Conservation (phyloP, 495 filamentous ascomycete species). For the Thozetella sp. region DNA sequence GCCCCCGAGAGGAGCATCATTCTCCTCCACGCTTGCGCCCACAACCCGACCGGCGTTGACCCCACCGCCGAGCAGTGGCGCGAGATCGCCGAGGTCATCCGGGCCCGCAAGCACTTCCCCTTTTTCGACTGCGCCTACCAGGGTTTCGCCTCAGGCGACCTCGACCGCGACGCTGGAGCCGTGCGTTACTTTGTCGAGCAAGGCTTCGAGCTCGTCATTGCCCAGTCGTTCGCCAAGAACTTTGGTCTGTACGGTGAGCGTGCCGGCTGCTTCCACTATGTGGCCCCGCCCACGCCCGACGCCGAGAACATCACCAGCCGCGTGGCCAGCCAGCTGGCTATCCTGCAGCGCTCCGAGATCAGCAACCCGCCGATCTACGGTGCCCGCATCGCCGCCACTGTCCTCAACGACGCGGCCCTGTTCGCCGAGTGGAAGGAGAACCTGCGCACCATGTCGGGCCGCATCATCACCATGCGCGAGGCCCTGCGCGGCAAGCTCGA, state of each 20-base stretch:
- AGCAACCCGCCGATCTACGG: constrained; percentile 95
- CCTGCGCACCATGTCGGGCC: constrained; percentile 88
- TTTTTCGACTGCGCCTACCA: constrained; percentile 99
- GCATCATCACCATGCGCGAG: constrained; percentile 88
- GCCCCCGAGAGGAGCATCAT: constrained; percentile 82
- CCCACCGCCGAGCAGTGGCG: constrained; percentile 94
- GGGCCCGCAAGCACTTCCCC: constrained; percentile 81
- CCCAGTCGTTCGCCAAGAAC: constrained; percentile 98
- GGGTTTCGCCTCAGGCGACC: constrained; percentile 92
- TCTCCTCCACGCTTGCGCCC: constrained; percentile 93
- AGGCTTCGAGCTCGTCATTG: constrained; percentile 94
- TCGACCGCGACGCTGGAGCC: constrained; percentile 83
- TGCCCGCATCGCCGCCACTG: constrained; percentile 77
- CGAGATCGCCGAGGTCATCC: constrained; percentile 76
- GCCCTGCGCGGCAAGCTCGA: constrained; percentile 76
- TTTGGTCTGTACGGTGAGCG: constrained; percentile 97
- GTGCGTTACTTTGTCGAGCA: constrained; percentile 91
- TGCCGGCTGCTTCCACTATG: constrained; percentile 94
- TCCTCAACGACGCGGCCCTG: constrained; percentile 80
- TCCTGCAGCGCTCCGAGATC: constrained; percentile 96
- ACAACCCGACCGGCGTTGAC: constrained; percentile 98
- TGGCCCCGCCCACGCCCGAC: constrained; percentile 71
- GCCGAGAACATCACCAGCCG: constrained; percentile 62
- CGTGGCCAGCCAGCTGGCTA: constrained; percentile 86
- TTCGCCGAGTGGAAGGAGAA: constrained; percentile 97